These are phyloP conservation scores for Salix koriyanagi DNA, from an alignment of 345 rosid species.

Conservation along the genomic window DNA sequence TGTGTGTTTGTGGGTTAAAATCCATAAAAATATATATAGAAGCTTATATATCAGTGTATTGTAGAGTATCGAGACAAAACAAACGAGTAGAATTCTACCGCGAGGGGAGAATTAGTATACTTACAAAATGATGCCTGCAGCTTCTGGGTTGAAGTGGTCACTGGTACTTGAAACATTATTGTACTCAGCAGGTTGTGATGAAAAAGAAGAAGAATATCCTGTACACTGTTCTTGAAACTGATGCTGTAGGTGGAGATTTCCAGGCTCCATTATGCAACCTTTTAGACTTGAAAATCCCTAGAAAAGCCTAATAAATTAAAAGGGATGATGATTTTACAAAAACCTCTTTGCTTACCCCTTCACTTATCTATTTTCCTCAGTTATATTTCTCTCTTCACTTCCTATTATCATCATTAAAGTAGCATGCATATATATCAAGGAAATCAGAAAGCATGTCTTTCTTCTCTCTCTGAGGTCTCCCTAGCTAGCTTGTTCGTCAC, in stretches of 20 bases:
- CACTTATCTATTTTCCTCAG: not conserved
- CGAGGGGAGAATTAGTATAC: not conserved
- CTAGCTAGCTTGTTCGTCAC: not conserved
- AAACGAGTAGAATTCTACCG: not conserved
- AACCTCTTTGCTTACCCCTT: not conserved
- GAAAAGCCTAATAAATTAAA: not conserved
- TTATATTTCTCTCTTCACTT: not conserved
- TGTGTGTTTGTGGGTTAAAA: not conserved
- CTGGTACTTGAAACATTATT: slow-evolving; percentile 13
- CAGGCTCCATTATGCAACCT: slow-evolving; percentile 24
- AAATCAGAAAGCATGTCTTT: not conserved
- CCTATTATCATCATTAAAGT: not conserved
- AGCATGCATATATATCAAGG: not conserved
- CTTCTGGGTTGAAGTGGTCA: slow-evolving; percentile 8
- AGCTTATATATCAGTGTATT: not conserved
- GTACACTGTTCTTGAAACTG: slow-evolving; percentile 26
- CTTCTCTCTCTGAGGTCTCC: not conserved
- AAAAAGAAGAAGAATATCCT: slow-evolving; percentile 17
- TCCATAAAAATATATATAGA: not conserved
- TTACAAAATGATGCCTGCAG: slow-evolving; percentile 14
- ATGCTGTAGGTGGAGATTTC: slow-evolving; percentile 24
- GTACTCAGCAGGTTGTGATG: slow-evolving; percentile 9
- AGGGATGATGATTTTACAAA: not conserved
- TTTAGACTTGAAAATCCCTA: not conserved
- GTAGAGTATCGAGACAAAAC: not conserved